Evolutionary conservation across 768 basidiomycete species (phyloP), one percentile per base, ranked within the genome.

Genomic region (Calocybe indica): DNA sequence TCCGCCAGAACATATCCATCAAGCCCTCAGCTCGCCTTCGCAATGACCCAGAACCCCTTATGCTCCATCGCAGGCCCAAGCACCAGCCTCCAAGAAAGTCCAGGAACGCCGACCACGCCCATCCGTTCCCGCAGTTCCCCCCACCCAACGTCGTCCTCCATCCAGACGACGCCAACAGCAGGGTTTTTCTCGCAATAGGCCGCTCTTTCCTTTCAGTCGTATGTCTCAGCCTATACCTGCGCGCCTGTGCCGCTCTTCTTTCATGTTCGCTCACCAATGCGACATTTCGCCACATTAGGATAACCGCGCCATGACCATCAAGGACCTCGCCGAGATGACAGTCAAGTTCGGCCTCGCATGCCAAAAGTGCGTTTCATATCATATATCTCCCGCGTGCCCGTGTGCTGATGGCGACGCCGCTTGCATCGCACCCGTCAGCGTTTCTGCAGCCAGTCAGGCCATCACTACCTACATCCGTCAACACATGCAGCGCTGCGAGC

Each of bases 271-370:
- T 22, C 22, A 22, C 22, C 22, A 22, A 22, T 22, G 22, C 22
- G 22, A 1, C 22, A 22, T 22, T 22, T 22, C 22, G 22, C 31
- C 51, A 35, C 8, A 37, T 14, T 47, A 88, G 85, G 79, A 84
- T 58, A 90, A 90, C 64, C 80, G 85, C 42, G 87, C 87, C 40
- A 85, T 88, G 82, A 89, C 87, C 37, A 84, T 89, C 68, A 90
- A 89, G 63, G 87, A 90, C 68, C 79, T 90, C 46, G 82, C 88
- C 31, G 84, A 88, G 55, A 78, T 82, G 68, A 74, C 80, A 34
- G 72, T 81, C 52, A 69, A 68, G 52, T 77, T 72, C 57, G 87
- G 87, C 43, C 71, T 88, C 13, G 69, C 77, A 49, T 87, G 85
- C 63, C 85, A 87, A 70, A 89, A 85, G 87, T 90, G 54, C 51